A percentile compares a stretch with the other conserved stretches of the same genome.
Evolutionary conservation across 371 early-diverging fungal genomes (phyloP).

Genomic region (Mucor saturninus): DNA sequence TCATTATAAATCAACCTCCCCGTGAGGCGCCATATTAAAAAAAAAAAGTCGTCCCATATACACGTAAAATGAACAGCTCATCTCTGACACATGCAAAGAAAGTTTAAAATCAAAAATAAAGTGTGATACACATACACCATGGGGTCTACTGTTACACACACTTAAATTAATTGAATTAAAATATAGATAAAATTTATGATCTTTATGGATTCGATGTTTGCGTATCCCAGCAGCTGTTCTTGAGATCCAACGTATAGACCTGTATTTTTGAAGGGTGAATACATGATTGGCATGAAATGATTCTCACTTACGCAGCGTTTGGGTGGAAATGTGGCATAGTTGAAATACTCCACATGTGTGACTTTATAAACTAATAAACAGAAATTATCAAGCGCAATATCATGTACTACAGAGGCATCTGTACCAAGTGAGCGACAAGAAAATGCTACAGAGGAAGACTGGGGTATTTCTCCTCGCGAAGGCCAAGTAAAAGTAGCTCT

Average conservation of each 20-base stretch:
- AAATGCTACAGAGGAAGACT: constrained; percentile 39
- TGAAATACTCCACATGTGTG: constrained; percentile 65
- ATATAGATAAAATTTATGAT: background rate
- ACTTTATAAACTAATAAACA: constrained; percentile 74
- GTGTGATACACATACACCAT: too few relatives aligned
- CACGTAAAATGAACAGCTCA: too few relatives aligned
- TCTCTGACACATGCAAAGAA: too few relatives aligned
- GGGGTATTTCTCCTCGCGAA: constrained; percentile 60
- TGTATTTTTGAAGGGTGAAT: background rate
- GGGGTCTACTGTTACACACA: background rate
- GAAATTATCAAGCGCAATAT: constrained; percentile 77
- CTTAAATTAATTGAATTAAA: background rate
- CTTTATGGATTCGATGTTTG: constrained; percentile 20
- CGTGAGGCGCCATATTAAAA: too few relatives aligned
- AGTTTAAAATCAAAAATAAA: too few relatives aligned
- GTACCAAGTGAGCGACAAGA: constrained; percentile 60
- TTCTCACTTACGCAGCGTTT: constrained; percentile 48
- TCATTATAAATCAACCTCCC: too few relatives aligned
- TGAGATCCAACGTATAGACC: constrained; percentile 2
- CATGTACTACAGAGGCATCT: constrained; percentile 51
- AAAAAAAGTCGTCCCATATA: too few relatives aligned
- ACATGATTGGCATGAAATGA: background rate
- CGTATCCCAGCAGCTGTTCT: constrained; percentile 8
- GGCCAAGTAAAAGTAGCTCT: constrained; percentile 81
- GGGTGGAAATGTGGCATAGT: constrained; percentile 57